Evolutionary conservation across 805 yeast species (phyloP), one percentile per base, ranked within the genome.

Genomic region (Saturnispora gosingensis): DNA sequence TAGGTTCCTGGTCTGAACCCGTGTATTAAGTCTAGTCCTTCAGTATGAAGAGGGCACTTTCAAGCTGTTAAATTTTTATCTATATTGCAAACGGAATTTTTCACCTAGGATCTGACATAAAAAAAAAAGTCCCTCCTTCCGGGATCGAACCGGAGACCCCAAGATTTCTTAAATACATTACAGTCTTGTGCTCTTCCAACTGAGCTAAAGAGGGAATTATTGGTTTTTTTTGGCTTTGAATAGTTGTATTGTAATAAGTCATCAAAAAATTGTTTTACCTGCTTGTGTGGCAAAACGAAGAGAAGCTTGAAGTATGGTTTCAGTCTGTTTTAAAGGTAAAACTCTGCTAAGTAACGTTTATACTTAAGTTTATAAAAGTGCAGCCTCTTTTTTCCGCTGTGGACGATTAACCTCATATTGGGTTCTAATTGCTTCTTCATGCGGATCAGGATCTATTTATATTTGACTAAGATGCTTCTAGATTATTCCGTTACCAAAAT

Each of bases 131-230:
- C 58, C 58, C 58, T 56, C 58, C 58, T 46, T 54, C 58, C 58
- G 58, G 58, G 58, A 56, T 56, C 58, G 58, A 56, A 56, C 58
- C 58, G 55, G 58, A 54, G 58, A 56, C 58, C 58, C 55, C 55
- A 56, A 53, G 58, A 56, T 56, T 52, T 53, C 58, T 52, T 18
- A 30, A n/a, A 1, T 9, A 48, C 36, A 51, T 56, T 56, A 56
- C 58, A 56, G 58, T 56, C 58, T 53, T 53, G 55, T 55, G 58
- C 58, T 56, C 58, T 56, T 56, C 58, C 58, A 56, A 56, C 58
- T 56, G 58, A 56, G 58, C 58, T 56, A 56, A 46, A 56, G 58
- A 56, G 58, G 58, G 58, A 20, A 38, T 50, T 54, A 16, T 18
- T 30, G 25, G 2, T 5, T 22, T 13, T 34, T 4, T 9, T 9